These are phyloP conservation scores for Cordyceps militaris DNA, from an alignment of 2,329 filamentous ascomycete genomes.

Conservation along the genomic window DNA sequence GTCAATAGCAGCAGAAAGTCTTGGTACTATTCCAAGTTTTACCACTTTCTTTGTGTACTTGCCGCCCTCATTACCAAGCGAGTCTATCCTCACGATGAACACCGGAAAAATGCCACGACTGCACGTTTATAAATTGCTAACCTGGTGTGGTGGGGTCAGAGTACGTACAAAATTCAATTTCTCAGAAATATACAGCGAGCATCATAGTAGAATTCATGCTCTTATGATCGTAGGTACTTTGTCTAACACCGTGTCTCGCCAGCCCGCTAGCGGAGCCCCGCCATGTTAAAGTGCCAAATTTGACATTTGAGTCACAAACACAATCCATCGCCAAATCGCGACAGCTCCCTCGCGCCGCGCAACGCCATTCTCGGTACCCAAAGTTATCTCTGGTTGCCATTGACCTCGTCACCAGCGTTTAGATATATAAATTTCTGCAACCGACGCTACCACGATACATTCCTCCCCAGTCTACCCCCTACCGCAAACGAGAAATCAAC, in stretches of 20 bases:
- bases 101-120: no score
- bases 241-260: neutral
- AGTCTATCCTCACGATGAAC: no score
- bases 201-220: no score
- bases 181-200: no score
- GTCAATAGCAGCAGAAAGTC: no score
- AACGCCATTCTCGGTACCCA: neutral
- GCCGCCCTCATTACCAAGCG: no score
- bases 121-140: no score
- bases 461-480: neutral
- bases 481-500: neutral
- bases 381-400: neutral
- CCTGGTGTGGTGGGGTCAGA: no score
- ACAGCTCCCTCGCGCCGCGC: neutral
- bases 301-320: constrained; percentile 9
- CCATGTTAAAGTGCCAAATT: constrained; percentile 6
- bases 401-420: neutral
- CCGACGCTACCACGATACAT: neutral
- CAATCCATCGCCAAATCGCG: neutral
- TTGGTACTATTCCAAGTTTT: no score
- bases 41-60: no score
- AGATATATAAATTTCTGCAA: neutral
- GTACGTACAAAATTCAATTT: no score
- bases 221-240: no score
- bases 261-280: neutral